Evolutionary conservation across 1,284 basidiomycete species (phyloP), one percentile per base, ranked within the genome.

Genomic region (Stereum hirsutum): DNA sequence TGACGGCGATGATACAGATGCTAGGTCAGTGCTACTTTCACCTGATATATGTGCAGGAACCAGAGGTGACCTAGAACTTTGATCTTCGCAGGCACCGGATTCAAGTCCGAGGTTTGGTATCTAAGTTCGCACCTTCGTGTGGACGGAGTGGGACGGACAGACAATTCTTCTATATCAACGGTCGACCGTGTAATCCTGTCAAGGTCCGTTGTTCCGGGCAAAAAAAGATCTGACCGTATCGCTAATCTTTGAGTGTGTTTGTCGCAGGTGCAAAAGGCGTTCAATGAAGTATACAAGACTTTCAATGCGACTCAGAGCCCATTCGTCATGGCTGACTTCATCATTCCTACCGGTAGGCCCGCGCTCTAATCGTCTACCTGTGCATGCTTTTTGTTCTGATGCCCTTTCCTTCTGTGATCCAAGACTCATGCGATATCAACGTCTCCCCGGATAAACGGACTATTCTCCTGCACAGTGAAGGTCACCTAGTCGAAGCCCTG

Each of bases 391-490:
- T 21, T 21, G 7, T 37, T 21, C 7, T 21, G 17, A 17, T 21
- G 1, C 17, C 6, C 20, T 20, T 21, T 21, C 17, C 15, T 14
- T 17, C 28, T 15, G 5, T 41, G 23, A 5, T 26, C 3, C 44
- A 25, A 91, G 90, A 87, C 48, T 72, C 81, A 1, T 92, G 88
- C 54, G 96, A 99, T 57, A 82, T 99, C 58, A 99, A 99, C 54
- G 89, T 99, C 48, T 92, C 84, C 52, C 95, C 96, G 0, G 96
- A 99, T 64, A 99, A 99, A 59, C 76, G 96, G 5, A 96, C 91
- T 0, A 87, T 99, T 28, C 83, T 97, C 43, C 60, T 99, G 8
- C 93, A 98, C 56, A 84, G 84, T 58, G 96, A 99, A 59, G 71
- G 72, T 4, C 86, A 86, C 46, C 63, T 99, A 5, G 72, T 98